Conservation (phyloP, 441 rosid genomes). For the Syzygium malaccense region DNA sequence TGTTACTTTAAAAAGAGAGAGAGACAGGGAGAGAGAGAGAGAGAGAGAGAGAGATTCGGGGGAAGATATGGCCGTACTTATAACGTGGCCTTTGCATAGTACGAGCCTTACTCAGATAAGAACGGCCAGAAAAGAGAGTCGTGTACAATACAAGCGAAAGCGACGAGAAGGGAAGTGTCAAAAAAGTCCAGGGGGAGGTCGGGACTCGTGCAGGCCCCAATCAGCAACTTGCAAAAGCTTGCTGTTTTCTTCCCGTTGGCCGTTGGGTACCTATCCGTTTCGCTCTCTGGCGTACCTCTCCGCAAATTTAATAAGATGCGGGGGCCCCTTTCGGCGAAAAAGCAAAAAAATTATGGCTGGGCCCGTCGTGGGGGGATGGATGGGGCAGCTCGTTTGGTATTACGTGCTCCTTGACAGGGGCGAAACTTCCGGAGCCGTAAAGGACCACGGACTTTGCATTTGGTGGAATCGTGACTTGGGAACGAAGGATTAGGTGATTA, state of each 20-base stretch:
- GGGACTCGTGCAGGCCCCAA: background rate
- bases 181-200: background rate
- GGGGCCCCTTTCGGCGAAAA: background rate
- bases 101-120: constrained; percentile 4
- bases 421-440: background rate
- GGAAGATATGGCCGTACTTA: constrained; percentile 6
- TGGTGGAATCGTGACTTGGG: background rate
- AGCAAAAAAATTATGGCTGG: background rate
- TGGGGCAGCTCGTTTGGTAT: too few relatives aligned
- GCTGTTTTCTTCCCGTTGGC: background rate
- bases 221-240: background rate
- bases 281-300: background rate
- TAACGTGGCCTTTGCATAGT: background rate
- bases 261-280: background rate
- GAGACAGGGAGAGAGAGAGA: accelerated
- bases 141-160: background rate
- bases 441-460: background rate
- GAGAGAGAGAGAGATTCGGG: too few relatives aligned
- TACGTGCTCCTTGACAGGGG: background rate
- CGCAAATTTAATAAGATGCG: background rate
- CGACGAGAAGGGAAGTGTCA: background rate
- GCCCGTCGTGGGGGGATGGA: too few relatives aligned
- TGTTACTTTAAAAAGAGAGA: background rate
- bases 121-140: background rate
- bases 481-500: background rate